Conservation (phyloP, 2,329 filamentous ascomycete genomes). For the Septoria petroselini region DNA sequence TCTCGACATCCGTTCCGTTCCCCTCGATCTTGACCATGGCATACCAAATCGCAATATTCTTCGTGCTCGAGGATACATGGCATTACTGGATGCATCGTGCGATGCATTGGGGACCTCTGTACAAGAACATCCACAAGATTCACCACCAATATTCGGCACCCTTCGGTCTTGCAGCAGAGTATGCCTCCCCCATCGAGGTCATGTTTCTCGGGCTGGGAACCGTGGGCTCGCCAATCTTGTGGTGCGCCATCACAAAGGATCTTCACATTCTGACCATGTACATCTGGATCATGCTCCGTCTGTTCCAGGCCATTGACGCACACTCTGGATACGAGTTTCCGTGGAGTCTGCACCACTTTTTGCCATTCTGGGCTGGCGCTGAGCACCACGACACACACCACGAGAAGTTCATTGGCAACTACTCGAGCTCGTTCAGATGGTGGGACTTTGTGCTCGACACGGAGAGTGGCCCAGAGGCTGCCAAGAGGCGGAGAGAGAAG, state of each 20-base stretch:
- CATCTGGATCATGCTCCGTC: conserved; percentile 83
- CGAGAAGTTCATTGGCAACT: conserved; percentile 98
- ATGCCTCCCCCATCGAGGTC: conserved; percentile 94
- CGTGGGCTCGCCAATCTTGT: conserved; percentile 76
- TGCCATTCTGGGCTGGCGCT: conserved; percentile 97
- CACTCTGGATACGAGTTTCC: conserved; percentile 99
- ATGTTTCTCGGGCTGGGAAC: conserved; percentile 90
- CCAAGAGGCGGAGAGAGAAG: conserved; percentile 76
- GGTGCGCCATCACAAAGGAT: conserved; percentile 77
- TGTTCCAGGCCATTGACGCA: conserved; percentile 97
- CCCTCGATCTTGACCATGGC: conserved; percentile 81
- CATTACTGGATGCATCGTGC: conserved; percentile 95
- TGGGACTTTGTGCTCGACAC: conserved; percentile 96
- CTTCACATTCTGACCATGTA: conserved; percentile 98
- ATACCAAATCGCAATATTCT: conserved; percentile 88
- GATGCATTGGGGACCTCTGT: conserved; percentile 91
- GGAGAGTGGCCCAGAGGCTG: conserved; percentile 83
- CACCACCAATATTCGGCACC: conserved; percentile 98
- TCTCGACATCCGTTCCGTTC: conserved; percentile 86
- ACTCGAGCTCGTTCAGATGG: conserved; percentile 96
- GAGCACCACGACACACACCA: conserved; percentile 97
- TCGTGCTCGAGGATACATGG: conserved; percentile 94
- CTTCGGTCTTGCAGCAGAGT: conserved; percentile 94
- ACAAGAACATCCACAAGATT: conserved; percentile 97
- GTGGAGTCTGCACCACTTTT: conserved; percentile 90